Evolutionary conservation across 75 land plant genomes (phyloP).

Genomic region (Selaginella tamariscina): DNA sequence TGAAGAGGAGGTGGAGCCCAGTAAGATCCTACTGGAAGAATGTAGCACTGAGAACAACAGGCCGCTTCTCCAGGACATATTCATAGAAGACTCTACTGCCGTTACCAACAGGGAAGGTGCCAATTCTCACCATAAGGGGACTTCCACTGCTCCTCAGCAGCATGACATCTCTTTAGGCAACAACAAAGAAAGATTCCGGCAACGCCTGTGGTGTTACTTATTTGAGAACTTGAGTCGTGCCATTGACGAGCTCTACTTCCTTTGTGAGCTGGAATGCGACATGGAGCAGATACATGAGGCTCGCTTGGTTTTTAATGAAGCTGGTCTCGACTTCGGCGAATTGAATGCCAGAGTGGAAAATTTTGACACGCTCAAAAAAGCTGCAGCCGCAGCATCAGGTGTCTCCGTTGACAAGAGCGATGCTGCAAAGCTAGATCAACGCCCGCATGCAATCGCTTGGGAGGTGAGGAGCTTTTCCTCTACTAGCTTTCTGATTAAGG

Average conservation of each 20-base stretch:
- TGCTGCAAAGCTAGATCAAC: slow-evolving; percentile 36
- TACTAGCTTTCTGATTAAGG: background rate
- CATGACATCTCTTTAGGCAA: slow-evolving; percentile 21
- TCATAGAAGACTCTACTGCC: background rate
- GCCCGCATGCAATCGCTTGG: slow-evolving; percentile 94
- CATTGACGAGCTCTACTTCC: slow-evolving; percentile 90
- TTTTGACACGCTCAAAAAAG: slow-evolving; percentile 48
- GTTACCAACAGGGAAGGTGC: background rate
- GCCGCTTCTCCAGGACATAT: slow-evolving; percentile 1
- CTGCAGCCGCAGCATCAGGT: slow-evolving; percentile 26
- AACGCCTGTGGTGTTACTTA: slow-evolving; percentile 87
- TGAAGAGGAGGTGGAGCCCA: slow-evolving; percentile 27
- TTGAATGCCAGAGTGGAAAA: slow-evolving; percentile 59
- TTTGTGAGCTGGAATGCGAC: slow-evolving; percentile 91
- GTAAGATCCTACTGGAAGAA: slow-evolving; percentile 1
- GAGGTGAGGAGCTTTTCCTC: slow-evolving; percentile 40
- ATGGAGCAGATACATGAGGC: slow-evolving; percentile 86
- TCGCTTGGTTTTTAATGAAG: slow-evolving; percentile 78
- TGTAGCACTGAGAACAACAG: background rate
- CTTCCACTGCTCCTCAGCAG: background rate
- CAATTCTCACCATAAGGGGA: background rate
- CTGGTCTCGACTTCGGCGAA: slow-evolving; percentile 69
- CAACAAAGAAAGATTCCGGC: slow-evolving; percentile 84
- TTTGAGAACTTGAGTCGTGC: slow-evolving; percentile 94
- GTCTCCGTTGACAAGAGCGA: slow-evolving; percentile 12